Conservation (phyloP, 1,139 yeast species). For the Debaryomyces sp. region DNA sequence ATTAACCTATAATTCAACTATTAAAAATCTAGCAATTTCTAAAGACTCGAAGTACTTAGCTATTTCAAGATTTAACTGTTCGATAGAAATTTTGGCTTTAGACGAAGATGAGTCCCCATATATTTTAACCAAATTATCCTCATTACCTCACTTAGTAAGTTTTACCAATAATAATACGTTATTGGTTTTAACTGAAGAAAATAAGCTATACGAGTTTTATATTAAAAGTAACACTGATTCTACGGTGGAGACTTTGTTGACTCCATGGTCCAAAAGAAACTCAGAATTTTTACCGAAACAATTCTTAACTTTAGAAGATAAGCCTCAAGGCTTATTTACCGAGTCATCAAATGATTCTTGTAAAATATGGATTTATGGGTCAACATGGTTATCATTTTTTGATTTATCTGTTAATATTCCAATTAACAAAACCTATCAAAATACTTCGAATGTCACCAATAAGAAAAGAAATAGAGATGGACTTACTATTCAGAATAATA, state of each 20-base stretch:
- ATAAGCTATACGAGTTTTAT: slow-evolving; percentile 68
- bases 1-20: slow-evolving; percentile 41
- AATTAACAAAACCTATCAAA: slow-evolving; percentile 31
- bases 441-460: slow-evolving; percentile 18
- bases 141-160: slow-evolving; percentile 63
- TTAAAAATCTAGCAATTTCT: slow-evolving; percentile 55
- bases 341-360: slow-evolving; percentile 22
- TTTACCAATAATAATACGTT: slow-evolving; percentile 55
- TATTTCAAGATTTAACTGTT: slow-evolving; percentile 64
- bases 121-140: slow-evolving; percentile 53
- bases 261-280: slow-evolving; percentile 81
- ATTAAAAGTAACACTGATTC: slow-evolving; percentile 27
- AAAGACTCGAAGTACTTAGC: slow-evolving; percentile 49
- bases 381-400: slow-evolving; percentile 79
- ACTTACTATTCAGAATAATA: slow-evolving; percentile 46
- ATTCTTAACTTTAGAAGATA: slow-evolving; percentile 61
- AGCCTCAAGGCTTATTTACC: slow-evolving; percentile 72
- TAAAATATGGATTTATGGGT: slow-evolving; percentile 81
- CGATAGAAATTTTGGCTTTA: slow-evolving; percentile 55
- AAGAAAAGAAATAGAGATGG: slow-evolving; percentile 72
- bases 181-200: slow-evolving; percentile 71
- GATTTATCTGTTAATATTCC: slow-evolving; percentile 69
- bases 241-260: slow-evolving; percentile 42
- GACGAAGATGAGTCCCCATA: slow-evolving; percentile 17
- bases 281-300: slow-evolving; percentile 74